Percentiles rank a stretch among this genome's conserved stretches.
phyloP scores from a whole-genome alignment of 768 basidiomycete genomes.

The Suillus hirtellus region DNA sequence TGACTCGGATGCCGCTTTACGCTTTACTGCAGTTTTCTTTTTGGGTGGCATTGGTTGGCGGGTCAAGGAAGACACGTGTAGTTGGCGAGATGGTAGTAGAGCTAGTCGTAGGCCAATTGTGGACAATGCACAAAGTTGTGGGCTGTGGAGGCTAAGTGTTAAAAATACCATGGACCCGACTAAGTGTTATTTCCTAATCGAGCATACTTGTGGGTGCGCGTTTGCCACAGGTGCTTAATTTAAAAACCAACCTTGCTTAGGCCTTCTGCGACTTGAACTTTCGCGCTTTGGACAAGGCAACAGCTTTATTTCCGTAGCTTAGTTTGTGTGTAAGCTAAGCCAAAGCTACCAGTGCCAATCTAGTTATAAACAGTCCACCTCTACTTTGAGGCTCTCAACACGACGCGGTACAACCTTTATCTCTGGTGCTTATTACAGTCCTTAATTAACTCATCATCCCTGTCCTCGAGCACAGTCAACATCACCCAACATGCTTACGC shows the following conservation, averaged over 20 bases:
- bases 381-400: background rate
- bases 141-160: background rate
- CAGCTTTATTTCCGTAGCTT: constrained; percentile 8
- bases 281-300: constrained; percentile 16
- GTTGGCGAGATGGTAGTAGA: background rate
- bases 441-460: constrained; percentile 15
- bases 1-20: constrained; percentile 30
- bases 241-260: constrained; percentile 11
- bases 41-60: constrained; percentile 30
- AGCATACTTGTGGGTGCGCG: constrained; percentile 19
- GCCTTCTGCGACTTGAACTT: background rate
- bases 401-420: constrained; percentile 10
- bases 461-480: background rate
- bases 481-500: constrained; percentile 44
- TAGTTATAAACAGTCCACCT: constrained; percentile 2
- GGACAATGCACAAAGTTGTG: background rate
- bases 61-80: background rate
- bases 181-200: constrained; percentile 8
- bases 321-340: constrained; percentile 13
- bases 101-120: background rate
- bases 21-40: constrained; percentile 32
- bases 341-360: constrained; percentile 1
- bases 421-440: constrained; percentile 13
- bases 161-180: background rate
- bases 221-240: constrained; percentile 9